A percentile compares a stretch with the other conserved stretches of the same genome.
phyloP scores from a whole-genome alignment of 2,329 filamentous ascomycete species.

The Phaeoacremonium minimum region DNA sequence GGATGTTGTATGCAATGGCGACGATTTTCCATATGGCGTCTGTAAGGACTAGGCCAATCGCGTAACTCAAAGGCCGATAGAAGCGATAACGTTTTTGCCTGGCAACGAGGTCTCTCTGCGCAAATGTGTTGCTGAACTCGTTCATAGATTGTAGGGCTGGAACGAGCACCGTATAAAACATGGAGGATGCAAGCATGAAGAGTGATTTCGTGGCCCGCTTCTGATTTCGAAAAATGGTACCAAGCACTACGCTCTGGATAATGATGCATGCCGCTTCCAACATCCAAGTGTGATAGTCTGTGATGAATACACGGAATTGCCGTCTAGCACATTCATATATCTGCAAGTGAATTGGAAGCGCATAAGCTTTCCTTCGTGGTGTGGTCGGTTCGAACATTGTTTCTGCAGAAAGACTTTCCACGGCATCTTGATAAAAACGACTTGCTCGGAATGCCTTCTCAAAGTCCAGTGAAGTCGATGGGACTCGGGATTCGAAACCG shows the following conservation, averaged over 20 bases:
- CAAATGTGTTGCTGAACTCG: slow-evolving; percentile 34
- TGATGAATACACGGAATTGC: slow-evolving; percentile 27
- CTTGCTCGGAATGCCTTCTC: slow-evolving; percentile 21
- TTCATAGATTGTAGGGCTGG: slow-evolving; percentile 40
- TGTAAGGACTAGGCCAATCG: slow-evolving; percentile 15
- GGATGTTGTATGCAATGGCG: slow-evolving; percentile 31
- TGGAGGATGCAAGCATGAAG: slow-evolving; percentile 14
- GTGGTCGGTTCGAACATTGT: neutral
- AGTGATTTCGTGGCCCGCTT: slow-evolving; percentile 6
- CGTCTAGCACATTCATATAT: slow-evolving; percentile 34
- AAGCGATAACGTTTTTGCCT: slow-evolving; percentile 32
- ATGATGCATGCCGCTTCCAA: slow-evolving; percentile 9
- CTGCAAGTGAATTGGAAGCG: slow-evolving; percentile 20
- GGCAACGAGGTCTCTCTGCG: neutral
- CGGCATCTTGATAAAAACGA: slow-evolving; percentile 12
- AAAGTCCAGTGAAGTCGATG: slow-evolving; percentile 55
- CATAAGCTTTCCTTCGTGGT: slow-evolving; percentile 1
- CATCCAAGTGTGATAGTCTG: slow-evolving; percentile 4
- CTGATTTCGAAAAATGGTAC: slow-evolving; percentile 14
- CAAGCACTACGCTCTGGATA: slow-evolving; percentile 11
- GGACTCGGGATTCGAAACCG: slow-evolving; percentile 29
- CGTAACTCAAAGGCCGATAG: slow-evolving; percentile 14
- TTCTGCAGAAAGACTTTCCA: neutral
- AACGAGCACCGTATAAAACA: slow-evolving; percentile 44
- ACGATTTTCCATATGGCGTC: slow-evolving; percentile 34